Evolutionary conservation across 1,284 basidiomycete genomes (phyloP).

Genomic region (Austroboletus niveus): DNA sequence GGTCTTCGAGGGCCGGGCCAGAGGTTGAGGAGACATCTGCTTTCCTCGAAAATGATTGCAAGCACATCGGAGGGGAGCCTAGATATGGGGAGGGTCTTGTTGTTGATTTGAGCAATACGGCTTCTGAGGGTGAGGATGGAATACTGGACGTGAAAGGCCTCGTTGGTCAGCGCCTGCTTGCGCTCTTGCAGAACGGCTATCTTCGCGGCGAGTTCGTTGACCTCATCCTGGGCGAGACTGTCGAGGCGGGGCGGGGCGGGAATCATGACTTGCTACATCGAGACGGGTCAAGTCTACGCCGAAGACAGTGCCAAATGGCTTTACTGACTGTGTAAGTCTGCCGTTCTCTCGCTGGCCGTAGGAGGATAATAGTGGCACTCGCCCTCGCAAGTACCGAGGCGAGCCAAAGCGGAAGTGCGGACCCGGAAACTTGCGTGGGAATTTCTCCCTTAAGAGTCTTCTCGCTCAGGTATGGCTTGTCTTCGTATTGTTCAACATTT

Average conservation of each 20-base stretch:
- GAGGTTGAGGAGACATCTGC: constrained; percentile 26
- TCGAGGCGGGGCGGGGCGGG: constrained; percentile 13
- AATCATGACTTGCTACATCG: constrained; percentile 21
- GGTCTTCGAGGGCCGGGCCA: constrained; percentile 31
- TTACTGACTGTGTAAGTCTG: too few species aligned
- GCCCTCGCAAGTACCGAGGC: too few species aligned
- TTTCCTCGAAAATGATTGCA: constrained; percentile 34
- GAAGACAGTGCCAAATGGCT: too few species aligned
- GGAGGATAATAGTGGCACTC: too few species aligned
- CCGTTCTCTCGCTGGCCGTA: too few species aligned
- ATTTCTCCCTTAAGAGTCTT: too few species aligned
- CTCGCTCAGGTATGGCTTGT: too few species aligned
- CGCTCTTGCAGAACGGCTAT: constrained; percentile 23
- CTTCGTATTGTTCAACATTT: too few species aligned
- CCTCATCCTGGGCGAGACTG: constrained; percentile 26
- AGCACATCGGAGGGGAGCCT: constrained; percentile 32
- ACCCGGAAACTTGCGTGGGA: too few species aligned
- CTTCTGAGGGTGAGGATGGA: constrained; percentile 32
- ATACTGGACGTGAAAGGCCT: constrained; percentile 28
- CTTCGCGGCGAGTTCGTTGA: constrained; percentile 21
- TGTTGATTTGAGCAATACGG: constrained; percentile 32
- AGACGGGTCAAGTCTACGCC: not conserved
- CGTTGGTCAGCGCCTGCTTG: constrained; percentile 22
- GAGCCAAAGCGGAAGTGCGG: too few species aligned
- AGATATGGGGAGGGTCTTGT: constrained; percentile 31